phyloP scores from a whole-genome alignment of 148 eudicot species.

The Heliosperma pusillum region DNA sequence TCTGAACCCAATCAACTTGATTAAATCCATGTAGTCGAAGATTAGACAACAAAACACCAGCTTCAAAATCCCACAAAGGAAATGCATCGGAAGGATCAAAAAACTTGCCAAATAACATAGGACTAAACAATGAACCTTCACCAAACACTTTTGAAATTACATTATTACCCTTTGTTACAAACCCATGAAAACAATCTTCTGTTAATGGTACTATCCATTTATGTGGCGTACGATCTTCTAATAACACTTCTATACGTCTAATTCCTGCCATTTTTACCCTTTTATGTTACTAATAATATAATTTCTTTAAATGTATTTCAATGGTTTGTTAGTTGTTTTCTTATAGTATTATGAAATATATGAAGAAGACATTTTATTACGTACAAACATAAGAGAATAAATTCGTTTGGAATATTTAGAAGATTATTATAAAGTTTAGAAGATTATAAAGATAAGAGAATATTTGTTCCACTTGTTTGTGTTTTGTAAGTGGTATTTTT shows the following conservation, averaged over 20 bases:
- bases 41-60: slow-evolving; percentile 46
- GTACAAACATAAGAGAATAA: slow-evolving; percentile 35
- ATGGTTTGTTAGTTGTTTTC: neutral
- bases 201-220: slow-evolving; percentile 73
- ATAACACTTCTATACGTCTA: slow-evolving; percentile 45
- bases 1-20: slow-evolving; percentile 60
- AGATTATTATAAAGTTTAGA: neutral
- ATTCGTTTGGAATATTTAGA: slow-evolving; percentile 45
- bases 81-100: slow-evolving; percentile 95
- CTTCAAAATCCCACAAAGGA: slow-evolving; percentile 87
- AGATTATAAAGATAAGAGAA: slow-evolving; percentile 28
- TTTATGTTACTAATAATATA: too few species aligned
- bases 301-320: neutral
- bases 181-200: slow-evolving; percentile 54
- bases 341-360: slow-evolving; percentile 16
- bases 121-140: slow-evolving; percentile 74
- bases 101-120: slow-evolving; percentile 80
- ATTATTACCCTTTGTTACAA: slow-evolving; percentile 39
- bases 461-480: slow-evolving; percentile 20
- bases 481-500: slow-evolving; percentile 11
- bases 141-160: slow-evolving; percentile 40
- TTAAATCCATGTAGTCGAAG: slow-evolving; percentile 30
- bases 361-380: slow-evolving; percentile 9
- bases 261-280: slow-evolving; percentile 38
- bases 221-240: slow-evolving; percentile 52